Percentiles rank a stretch among this genome's conserved stretches.
Evolutionary conservation across 352 stramenopile genomes (phyloP).

Genomic region (Globisporangium recalcitrans): DNA sequence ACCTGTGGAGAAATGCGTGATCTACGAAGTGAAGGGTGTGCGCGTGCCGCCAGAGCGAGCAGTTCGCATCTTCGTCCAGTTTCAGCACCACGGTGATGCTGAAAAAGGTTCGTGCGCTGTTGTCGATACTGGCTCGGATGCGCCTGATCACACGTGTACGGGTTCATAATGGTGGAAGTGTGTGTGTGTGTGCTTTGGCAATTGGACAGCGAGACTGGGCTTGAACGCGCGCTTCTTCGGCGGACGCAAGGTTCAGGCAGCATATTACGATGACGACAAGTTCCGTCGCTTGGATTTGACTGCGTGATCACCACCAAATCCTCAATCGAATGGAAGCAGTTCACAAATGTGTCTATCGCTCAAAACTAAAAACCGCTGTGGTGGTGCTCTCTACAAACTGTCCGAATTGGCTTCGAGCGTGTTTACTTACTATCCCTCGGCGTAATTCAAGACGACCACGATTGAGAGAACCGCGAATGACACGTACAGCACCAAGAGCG

Average conservation of each 20-base stretch:
- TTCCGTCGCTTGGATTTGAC: constrained; percentile 65
- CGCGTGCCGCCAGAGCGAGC: constrained; percentile 55
- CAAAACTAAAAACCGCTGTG: not conserved
- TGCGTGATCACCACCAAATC: constrained; percentile 13
- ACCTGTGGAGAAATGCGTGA: constrained; percentile 64
- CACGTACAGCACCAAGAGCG: constrained; percentile 48
- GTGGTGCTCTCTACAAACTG: too few species aligned
- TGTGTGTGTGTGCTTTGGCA: constrained; percentile 1
- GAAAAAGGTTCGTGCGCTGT: constrained; percentile 53
- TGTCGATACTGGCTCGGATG: not conserved
- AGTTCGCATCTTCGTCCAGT: constrained; percentile 89
- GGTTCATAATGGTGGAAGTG: not conserved
- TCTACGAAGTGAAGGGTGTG: constrained; percentile 53
- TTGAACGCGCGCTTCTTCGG: constrained; percentile 89
- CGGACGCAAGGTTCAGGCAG: constrained; percentile 76
- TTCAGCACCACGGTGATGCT: constrained; percentile 55
- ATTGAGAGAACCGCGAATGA: constrained; percentile 69
- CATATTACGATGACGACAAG: constrained; percentile 77
- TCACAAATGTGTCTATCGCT: constrained; percentile 4
- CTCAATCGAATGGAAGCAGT: not conserved
- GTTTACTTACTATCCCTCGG: constrained; percentile 4
- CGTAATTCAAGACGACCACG: constrained; percentile 27
- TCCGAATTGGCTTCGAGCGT: too few species aligned
- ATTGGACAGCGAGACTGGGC: constrained; percentile 51
- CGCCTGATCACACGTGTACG: not conserved